Evolutionary conservation across 371 early-diverging fungal genomes (phyloP), one percentile per base, ranked within the genome.

Genomic region (Circinella minor): DNA sequence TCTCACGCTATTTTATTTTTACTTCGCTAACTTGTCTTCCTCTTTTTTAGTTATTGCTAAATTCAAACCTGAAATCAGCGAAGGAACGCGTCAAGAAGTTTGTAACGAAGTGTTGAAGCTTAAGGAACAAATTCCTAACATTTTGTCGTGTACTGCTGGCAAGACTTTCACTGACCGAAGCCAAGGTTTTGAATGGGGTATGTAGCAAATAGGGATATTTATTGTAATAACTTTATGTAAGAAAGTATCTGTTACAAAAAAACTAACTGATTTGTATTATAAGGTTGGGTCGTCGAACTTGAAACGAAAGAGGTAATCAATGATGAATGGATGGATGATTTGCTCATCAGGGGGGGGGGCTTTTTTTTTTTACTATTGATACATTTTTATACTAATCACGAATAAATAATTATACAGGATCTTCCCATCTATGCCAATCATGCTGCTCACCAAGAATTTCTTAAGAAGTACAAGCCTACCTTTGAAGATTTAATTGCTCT

Each of bases 221-320:
- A 27, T 27, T 27, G 27, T 27, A 27, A 27, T 27, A 27, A 27
- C 27, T 27, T 27, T 27, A 34, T 46, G 20, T 15, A 15, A 48
- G 9, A 54, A 65, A 65, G 34, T 9, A 36, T 51, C 1, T 14
- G 27, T 27, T 27, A 2, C 27, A 27, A 27, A 1, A 34, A 7
- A 36, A 54, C 47, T 47, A 18, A 18, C 39, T 20, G 9, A 20
- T 43, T 2, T 11, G 6, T 51, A 51, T n/a, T 51, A 51, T 54
- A 71, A 82, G 83, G 79, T 18, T 84, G 84, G 84, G 81, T 84
- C 34, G 72, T 84, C 55, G 84, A 84, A 63, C 63, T 81, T 43
- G 74, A 74, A 27, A 77, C 63, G 47, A 80, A 83, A 63, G 79
- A 83, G 76, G 83, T 83, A 74, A 65, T 27, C 7, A 57, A 43